Percentiles rank a stretch among this genome's conserved stretches.
These are phyloP conservation scores for Iberis amara DNA, from an alignment of 441 rosid species.

Conservation along the genomic window DNA sequence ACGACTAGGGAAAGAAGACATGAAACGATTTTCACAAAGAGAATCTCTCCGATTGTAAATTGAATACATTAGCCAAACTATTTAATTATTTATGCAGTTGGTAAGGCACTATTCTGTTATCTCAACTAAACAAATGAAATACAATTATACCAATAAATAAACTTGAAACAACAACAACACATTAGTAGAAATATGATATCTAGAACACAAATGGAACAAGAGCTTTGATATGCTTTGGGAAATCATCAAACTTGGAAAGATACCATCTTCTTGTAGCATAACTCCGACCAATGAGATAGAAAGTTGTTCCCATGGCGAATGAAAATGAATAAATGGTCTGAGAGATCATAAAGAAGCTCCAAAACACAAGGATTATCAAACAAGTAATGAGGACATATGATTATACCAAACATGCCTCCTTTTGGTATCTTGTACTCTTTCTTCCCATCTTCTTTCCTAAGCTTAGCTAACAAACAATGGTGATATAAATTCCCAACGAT, in stretches of 20 bases:
- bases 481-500: slow-evolving; percentile 68
- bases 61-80: too few species aligned
- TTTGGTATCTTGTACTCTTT: slow-evolving; percentile 58
- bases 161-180: too few species aligned
- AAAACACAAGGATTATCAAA: slow-evolving; percentile 58
- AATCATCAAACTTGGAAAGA: slow-evolving; percentile 54
- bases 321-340: slow-evolving; percentile 45
- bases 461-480: slow-evolving; percentile 54
- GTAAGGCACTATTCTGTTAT: too few species aligned
- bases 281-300: slow-evolving; percentile 56
- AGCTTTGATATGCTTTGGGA: slow-evolving; percentile 48
- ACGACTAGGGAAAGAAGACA: too few species aligned
- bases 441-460: slow-evolving; percentile 39
- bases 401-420: slow-evolving; percentile 55
- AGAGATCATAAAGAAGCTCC: slow-evolving; percentile 49
- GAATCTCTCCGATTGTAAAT: too few species aligned
- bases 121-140: too few species aligned
- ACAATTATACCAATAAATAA: too few species aligned
- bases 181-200: background rate
- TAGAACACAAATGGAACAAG: slow-evolving; percentile 53
- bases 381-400: slow-evolving; percentile 69
- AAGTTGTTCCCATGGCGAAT: slow-evolving; percentile 34
- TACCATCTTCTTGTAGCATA: slow-evolving; percentile 67
- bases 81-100: too few species aligned
- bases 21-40: too few species aligned